These are phyloP conservation scores for Dimargaris xerosporica DNA, from an alignment of 192 early-diverging fungal genomes.

Conservation along the genomic window DNA sequence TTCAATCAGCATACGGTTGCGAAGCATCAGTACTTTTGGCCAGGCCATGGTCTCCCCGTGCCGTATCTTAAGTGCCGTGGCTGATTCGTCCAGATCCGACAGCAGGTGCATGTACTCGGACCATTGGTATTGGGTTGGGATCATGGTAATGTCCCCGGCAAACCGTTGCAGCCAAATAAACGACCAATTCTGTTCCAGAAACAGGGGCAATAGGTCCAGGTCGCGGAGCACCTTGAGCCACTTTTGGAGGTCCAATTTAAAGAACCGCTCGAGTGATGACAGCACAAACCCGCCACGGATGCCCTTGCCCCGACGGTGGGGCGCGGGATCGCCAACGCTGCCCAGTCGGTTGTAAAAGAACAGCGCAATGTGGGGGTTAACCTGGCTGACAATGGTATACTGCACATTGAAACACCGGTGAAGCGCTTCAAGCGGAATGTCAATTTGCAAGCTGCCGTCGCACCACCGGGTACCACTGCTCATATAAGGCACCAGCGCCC, in stretches of 20 bases:
- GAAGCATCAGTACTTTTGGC: slow-evolving; percentile 66
- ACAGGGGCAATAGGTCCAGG: slow-evolving; percentile 58
- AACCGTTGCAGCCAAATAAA: slow-evolving; percentile 79
- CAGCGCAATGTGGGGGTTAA: slow-evolving; percentile 74
- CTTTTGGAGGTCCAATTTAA: slow-evolving; percentile 78
- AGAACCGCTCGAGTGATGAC: slow-evolving; percentile 59
- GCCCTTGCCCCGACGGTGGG: slow-evolving; percentile 51
- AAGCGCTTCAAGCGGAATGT: slow-evolving; percentile 59
- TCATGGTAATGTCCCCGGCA: slow-evolving; percentile 72
- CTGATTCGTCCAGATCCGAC: slow-evolving; percentile 40
- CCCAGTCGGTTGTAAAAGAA: slow-evolving; percentile 79
- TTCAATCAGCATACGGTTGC: slow-evolving; percentile 59
- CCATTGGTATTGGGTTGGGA: slow-evolving; percentile 37
- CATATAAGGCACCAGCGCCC: slow-evolving; percentile 52
- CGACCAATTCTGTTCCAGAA: slow-evolving; percentile 68
- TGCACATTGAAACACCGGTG: slow-evolving; percentile 68
- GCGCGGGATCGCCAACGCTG: slow-evolving; percentile 60
- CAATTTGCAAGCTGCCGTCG: slow-evolving; percentile 72
- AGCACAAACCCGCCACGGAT: slow-evolving; percentile 87
- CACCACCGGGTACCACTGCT: slow-evolving; percentile 59
- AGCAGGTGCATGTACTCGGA: slow-evolving; percentile 47
- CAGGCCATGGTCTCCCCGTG: slow-evolving; percentile 47
- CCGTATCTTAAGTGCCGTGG: slow-evolving; percentile 37
- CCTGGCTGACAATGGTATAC: slow-evolving; percentile 70
- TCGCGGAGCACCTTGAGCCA: slow-evolving; percentile 73